These are phyloP conservation scores for Aspergillus homomorphus DNA, from an alignment of 495 filamentous ascomycete species.

Conservation along the genomic window DNA sequence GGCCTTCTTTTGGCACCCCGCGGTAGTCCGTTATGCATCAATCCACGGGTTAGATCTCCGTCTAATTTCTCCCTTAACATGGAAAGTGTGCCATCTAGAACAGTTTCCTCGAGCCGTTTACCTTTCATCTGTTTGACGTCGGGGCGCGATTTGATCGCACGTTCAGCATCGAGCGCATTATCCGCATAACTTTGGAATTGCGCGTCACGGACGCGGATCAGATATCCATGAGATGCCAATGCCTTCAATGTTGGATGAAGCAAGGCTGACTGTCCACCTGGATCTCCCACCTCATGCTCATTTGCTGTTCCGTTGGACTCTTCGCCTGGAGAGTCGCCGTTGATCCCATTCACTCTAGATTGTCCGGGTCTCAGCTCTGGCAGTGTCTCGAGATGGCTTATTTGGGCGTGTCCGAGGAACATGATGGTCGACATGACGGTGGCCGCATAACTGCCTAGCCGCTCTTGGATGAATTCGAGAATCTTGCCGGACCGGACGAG, in stretches of 20 bases:
- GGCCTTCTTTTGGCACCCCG: slow-evolving; percentile 36
- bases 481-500: slow-evolving; percentile 79
- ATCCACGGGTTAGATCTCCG: slow-evolving; percentile 32
- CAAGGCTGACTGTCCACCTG: slow-evolving; percentile 23
- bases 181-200: slow-evolving; percentile 53
- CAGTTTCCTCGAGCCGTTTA: slow-evolving; percentile 56
- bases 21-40: slow-evolving; percentile 38
- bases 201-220: slow-evolving; percentile 44
- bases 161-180: slow-evolving; percentile 47
- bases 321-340: slow-evolving; percentile 31
- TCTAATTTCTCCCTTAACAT: slow-evolving; percentile 34
- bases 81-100: slow-evolving; percentile 37
- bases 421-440: slow-evolving; percentile 71
- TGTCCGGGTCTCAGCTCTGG: slow-evolving; percentile 30
- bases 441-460: slow-evolving; percentile 66
- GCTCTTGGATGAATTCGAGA: slow-evolving; percentile 65
- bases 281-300: slow-evolving; percentile 25
- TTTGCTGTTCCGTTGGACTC: slow-evolving; percentile 18
- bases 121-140: slow-evolving; percentile 48
- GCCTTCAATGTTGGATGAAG: slow-evolving; percentile 45
- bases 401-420: slow-evolving; percentile 69
- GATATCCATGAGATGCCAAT: slow-evolving; percentile 48
- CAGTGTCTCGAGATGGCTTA: slow-evolving; percentile 61
- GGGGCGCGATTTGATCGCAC: slow-evolving; percentile 31
- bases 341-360: slow-evolving; percentile 31